Conservation (phyloP, 202 grass and related monocot species). For the Digitaria exilis region DNA sequence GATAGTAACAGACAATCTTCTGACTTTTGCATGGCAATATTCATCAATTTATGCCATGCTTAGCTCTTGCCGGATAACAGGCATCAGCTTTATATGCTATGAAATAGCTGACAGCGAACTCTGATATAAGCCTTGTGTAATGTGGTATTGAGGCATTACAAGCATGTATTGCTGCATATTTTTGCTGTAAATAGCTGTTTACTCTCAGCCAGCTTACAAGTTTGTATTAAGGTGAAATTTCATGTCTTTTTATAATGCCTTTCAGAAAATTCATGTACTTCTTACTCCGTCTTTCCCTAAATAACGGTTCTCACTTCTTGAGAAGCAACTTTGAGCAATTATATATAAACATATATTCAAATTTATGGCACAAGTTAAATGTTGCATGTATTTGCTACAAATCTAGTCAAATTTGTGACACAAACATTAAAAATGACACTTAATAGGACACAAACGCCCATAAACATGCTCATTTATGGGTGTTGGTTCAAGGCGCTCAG, state of each 20-base stretch:
- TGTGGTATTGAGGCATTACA: not conserved
- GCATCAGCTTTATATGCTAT: constrained; percentile 8
- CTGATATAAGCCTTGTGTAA: not conserved
- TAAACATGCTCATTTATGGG: not conserved
- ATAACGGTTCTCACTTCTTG: too few species aligned
- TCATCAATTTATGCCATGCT: not conserved
- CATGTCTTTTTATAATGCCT: not conserved
- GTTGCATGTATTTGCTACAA: too few species aligned
- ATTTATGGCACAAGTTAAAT: too few species aligned
- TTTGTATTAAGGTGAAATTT: not conserved
- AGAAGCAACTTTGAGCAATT: too few species aligned
- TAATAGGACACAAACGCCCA: too few species aligned
- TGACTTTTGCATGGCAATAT: not conserved
- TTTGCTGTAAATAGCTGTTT: not conserved
- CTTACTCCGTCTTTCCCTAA: too few species aligned
- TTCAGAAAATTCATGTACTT: too few species aligned
- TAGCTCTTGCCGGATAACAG: not conserved
- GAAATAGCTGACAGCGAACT: constrained; percentile 9
- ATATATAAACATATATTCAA: too few species aligned
- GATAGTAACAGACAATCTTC: constrained; percentile 14
- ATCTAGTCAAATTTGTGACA: too few species aligned
- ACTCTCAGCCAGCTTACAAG: not conserved
- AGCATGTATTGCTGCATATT: not conserved
- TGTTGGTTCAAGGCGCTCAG: not conserved
- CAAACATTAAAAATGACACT: too few species aligned